Percentiles rank a stretch among this genome's conserved stretches.
Conservation (phyloP, 306 rosid genomes). For the Casuarina glauca region DNA sequence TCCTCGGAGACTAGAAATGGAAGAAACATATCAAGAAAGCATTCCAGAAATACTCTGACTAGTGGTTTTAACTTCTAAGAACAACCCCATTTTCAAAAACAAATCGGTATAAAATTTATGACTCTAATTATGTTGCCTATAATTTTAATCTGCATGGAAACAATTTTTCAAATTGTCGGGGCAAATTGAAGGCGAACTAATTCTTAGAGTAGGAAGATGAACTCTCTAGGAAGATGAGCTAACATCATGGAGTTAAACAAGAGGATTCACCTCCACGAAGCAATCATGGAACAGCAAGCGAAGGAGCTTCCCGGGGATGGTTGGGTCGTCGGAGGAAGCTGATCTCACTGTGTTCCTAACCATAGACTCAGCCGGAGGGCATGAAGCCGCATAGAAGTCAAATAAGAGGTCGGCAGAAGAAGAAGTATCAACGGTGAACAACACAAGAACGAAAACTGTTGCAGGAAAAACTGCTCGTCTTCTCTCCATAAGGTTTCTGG, state of each 20-base stretch:
- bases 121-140: too few relatives aligned
- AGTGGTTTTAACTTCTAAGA: background rate
- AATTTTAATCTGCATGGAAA: too few relatives aligned
- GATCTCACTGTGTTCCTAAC: conserved; percentile 62
- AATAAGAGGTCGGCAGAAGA: conserved; percentile 52
- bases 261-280: conserved; percentile 70
- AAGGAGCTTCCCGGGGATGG: conserved; percentile 88
- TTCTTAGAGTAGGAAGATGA: too few relatives aligned
- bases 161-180: too few relatives aligned
- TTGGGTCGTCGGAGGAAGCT: conserved; percentile 63
- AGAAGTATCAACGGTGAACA: conserved; percentile 28
- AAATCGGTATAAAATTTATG: background rate
- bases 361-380: conserved; percentile 74
- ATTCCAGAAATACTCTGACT: background rate
- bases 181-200: too few relatives aligned
- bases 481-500: conserved; percentile 49
- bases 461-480: conserved; percentile 20
- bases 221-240: too few relatives aligned
- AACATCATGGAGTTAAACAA: background rate
- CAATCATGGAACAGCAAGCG: conserved; percentile 93
- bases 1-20: background rate
- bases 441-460: conserved; percentile 22
- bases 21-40: background rate
- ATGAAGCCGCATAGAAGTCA: conserved; percentile 66
- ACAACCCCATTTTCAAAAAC: background rate